phyloP scores from a whole-genome alignment of 1,284 basidiomycete species.

The Schizophyllum commune region DNA sequence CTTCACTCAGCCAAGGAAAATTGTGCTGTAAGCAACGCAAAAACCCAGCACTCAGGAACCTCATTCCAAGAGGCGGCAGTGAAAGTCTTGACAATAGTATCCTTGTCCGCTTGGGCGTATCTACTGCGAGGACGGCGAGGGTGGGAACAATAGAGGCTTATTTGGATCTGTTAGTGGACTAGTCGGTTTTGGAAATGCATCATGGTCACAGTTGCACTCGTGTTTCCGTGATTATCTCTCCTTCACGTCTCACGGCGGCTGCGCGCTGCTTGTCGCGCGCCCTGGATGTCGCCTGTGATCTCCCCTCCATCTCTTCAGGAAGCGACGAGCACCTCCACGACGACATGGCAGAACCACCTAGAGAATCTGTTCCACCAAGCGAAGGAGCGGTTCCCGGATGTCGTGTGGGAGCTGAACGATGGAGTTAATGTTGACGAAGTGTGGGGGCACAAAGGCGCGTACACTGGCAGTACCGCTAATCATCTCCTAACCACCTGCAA shows the following conservation, averaged over 20 bases:
- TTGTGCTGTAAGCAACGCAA: no score
- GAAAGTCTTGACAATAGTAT: no score
- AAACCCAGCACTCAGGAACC: no score
- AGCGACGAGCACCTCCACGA: slow-evolving; percentile 55
- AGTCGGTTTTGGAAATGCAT: background rate
- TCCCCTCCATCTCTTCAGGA: slow-evolving; percentile 53
- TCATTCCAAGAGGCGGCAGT: no score
- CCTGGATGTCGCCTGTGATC: slow-evolving; percentile 22
- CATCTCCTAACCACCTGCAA: background rate
- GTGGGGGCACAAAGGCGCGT: slow-evolving; percentile 85
- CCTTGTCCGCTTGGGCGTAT: no score
- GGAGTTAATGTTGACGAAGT: slow-evolving; percentile 44
- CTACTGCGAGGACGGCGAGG: no score
- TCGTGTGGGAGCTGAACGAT: slow-evolving; percentile 73
- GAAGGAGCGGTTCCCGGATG: slow-evolving; percentile 86
- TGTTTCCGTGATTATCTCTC: background rate
- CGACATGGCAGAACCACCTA: slow-evolving; percentile 72
- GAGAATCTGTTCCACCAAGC: slow-evolving; percentile 69
- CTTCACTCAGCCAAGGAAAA: no score
- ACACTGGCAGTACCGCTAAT: background rate
- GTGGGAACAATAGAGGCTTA: background rate
- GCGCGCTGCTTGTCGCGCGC: background rate
- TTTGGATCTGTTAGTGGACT: background rate
- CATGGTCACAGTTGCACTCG: background rate
- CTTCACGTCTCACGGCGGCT: background rate